Base-by-base conservation (phyloP, 345 rosid species). In the Raphanus raphanistrum region DNA sequence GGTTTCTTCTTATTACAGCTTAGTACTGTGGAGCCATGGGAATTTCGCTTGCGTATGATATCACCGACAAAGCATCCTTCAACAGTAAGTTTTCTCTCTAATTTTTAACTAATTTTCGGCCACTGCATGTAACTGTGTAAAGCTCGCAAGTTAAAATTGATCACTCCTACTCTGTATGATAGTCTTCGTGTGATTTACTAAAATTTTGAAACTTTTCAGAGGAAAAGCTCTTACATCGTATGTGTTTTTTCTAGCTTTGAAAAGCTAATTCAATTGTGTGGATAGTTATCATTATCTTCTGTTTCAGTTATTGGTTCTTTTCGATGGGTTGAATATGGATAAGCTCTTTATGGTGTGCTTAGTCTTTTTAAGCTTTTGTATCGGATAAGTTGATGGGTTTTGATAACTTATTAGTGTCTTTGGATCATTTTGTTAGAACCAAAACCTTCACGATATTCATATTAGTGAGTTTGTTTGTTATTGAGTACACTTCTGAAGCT, bases 21-120 rank as follows among this genome's bases (percentile, higher is more conserved):
- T 92, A 95, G 81, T 95, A 95, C 79, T 92, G 98, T 48, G 99
- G 99, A 81, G 99, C 96, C 72, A 92, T 92, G 99, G 97, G 99
- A 9, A 95, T 95, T 68, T 88, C 91, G 86, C 96, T 95, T 13
- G 98, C 92, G 28, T 94, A 90, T 80, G 55, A 50, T 50, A 6
- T 48, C 7, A 48, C 55, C 4, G 98, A 95, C 70, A 97, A 95
- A 81, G 90, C 98, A 71, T 95, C 98, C 74, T 95, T 95, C 87
- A 95, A 92, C 86, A 92, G 97, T 95, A 90, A 85, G 33, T 76
- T 16, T 68, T 68, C 27, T 25, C 78, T 59, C 67, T 2, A 6
- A 54, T 67, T 36, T 54, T 72, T 9, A 6, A 6, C 45, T 58
- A 16, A 67, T 60, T 57, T 3, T 26, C 43, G 9, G 31, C 72